Evolutionary conservation across 2,329 filamentous ascomycete genomes (phyloP).

Genomic region (Chrysosphaeria jannelii): DNA sequence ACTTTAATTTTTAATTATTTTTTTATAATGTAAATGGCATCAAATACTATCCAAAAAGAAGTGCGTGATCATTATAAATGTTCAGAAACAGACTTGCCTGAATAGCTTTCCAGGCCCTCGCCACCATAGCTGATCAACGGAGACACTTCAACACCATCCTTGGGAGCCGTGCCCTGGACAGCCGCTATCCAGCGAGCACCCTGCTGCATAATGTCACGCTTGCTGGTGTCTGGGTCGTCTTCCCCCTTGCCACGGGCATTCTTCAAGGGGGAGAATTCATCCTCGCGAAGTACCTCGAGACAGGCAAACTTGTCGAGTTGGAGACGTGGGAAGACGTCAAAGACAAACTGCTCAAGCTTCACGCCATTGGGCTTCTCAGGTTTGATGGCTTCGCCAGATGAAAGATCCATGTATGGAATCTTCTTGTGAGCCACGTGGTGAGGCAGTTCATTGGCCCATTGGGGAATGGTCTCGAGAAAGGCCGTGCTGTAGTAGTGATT

Average conservation of each 20-base stretch:
- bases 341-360: slow-evolving; percentile 98
- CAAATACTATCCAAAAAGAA: no score
- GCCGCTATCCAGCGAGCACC: slow-evolving; percentile 61
- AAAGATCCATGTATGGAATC: slow-evolving; percentile 59
- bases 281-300: slow-evolving; percentile 85
- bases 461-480: slow-evolving; percentile 73
- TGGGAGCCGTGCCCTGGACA: slow-evolving; percentile 37
- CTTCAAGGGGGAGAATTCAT: slow-evolving; percentile 95
- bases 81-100: slow-evolving; percentile 20
- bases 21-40: no score
- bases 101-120: slow-evolving; percentile 27
- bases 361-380: slow-evolving; percentile 89
- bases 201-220: slow-evolving; percentile 65
- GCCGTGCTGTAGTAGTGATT: slow-evolving; percentile 97
- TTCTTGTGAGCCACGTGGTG: slow-evolving; percentile 97
- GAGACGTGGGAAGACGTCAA: slow-evolving; percentile 86
- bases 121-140: slow-evolving; percentile 71
- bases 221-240: slow-evolving; percentile 84
- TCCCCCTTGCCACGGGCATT: slow-evolving; percentile 62
- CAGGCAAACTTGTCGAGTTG: slow-evolving; percentile 71
- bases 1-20: no score
- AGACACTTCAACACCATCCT: slow-evolving; percentile 59
- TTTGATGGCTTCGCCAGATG: slow-evolving; percentile 56
- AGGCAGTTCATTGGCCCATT: slow-evolving; percentile 60
- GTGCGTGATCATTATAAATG: no score